These are phyloP conservation scores for Alternaria hordeiaustralica DNA, from an alignment of 2,329 filamentous ascomycete genomes.

Conservation along the genomic window DNA sequence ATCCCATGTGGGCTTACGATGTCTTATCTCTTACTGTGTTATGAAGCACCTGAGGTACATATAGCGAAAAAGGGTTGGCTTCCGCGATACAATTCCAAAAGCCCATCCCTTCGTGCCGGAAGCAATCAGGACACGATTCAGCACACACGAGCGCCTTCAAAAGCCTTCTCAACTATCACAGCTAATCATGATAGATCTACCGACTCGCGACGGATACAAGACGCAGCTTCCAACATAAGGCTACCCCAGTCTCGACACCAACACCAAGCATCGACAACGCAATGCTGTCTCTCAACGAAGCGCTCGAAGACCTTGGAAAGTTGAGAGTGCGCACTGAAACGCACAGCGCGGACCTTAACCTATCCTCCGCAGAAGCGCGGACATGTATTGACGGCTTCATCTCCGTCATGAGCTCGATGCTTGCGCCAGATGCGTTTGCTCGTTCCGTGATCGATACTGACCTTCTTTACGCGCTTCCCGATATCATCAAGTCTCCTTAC, in stretches of 20 bases:
- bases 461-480: slow-evolving; percentile 28
- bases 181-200: slow-evolving; percentile 31
- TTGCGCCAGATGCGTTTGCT: slow-evolving; percentile 28
- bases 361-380: slow-evolving; percentile 24
- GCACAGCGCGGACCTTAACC: slow-evolving; percentile 14
- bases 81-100: neutral
- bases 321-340: slow-evolving; percentile 28
- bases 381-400: slow-evolving; percentile 32
- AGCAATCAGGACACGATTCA: neutral
- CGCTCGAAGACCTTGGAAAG: slow-evolving; percentile 34
- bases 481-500: slow-evolving; percentile 35
- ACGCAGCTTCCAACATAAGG: slow-evolving; percentile 30
- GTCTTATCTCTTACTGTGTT: neutral
- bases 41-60: neutral
- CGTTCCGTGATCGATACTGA: slow-evolving; percentile 18
- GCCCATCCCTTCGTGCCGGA: neutral
- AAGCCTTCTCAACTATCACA: neutral
- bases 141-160: neutral
- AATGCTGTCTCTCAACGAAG: slow-evolving; percentile 36
- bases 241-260: slow-evolving; percentile 28
- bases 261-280: slow-evolving; percentile 30
- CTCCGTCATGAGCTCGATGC: slow-evolving; percentile 17
- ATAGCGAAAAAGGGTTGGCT: neutral
- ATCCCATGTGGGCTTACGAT: neutral
- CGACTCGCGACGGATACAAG: slow-evolving; percentile 34